Conservation (phyloP, 2,329 filamentous ascomycete species). For the Penicillium glabrum region DNA sequence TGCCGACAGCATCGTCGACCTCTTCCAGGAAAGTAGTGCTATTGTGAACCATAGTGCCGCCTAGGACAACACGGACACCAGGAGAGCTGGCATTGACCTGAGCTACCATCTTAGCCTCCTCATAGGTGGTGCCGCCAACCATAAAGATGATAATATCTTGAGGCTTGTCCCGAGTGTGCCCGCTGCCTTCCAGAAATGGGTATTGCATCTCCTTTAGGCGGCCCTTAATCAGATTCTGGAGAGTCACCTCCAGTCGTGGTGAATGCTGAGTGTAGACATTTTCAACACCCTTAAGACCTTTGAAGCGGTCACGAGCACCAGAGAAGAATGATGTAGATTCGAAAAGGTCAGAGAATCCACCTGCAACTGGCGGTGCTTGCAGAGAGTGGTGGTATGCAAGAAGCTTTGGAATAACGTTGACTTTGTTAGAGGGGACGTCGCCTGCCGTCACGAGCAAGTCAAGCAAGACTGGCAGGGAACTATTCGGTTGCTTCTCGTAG, state of each 20-base stretch:
- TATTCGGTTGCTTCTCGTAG: conserved; percentile 83
- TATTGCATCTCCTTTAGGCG: conserved; percentile 82
- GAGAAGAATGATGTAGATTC: conserved; percentile 90
- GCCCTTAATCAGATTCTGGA: conserved; percentile 93
- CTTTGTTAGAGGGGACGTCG: conserved; percentile 71
- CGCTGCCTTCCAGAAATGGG: conserved; percentile 87
- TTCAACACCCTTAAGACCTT: conserved; percentile 93
- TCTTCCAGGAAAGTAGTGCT: conserved; percentile 85
- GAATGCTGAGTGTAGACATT: conserved; percentile 99
- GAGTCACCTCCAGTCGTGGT: conserved; percentile 77
- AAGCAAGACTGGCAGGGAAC: conserved; percentile 77
- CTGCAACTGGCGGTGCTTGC: conserved; percentile 71
- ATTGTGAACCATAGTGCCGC: conserved; percentile 86
- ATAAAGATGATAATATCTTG: conserved; percentile 97
- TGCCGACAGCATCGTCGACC: conserved; percentile 81
- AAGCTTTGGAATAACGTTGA: conserved; percentile 78
- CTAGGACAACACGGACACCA: conserved; percentile 83
- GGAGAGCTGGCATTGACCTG: conserved; percentile 88
- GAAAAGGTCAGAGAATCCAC: conserved; percentile 87
- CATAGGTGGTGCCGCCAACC: conserved; percentile 88
- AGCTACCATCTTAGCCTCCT: conserved; percentile 96
- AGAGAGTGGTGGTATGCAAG: conserved; percentile 84
- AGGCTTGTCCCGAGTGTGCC: conserved; percentile 87
- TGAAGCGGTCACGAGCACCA: conserved; percentile 81
- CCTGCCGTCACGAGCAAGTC: conserved; percentile 84